These are phyloP conservation scores for Fusarium hostae DNA, from an alignment of 2,329 filamentous ascomycete species.

Conservation along the genomic window DNA sequence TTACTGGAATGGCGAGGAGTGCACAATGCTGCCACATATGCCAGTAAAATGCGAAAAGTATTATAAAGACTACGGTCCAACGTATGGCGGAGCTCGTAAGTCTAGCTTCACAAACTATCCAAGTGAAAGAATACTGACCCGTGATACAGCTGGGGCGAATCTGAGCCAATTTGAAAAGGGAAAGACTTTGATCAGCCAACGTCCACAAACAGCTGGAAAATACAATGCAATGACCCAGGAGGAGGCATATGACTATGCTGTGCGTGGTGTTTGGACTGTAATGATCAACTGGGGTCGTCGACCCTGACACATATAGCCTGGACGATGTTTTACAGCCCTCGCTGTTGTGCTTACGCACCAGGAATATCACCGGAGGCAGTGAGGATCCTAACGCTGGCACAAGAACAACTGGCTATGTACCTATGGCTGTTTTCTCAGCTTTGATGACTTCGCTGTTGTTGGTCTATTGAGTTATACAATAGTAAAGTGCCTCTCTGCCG, in stretches of 20 bases:
- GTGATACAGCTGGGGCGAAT: background rate
- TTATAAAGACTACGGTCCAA: background rate
- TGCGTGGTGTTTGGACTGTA: conserved; percentile 22
- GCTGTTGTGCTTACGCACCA: conserved; percentile 17
- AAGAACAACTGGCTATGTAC: background rate
- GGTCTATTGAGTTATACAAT: background rate
- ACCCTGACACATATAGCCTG: background rate
- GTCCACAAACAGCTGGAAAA: background rate
- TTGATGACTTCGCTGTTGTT: background rate
- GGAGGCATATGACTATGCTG: conserved; percentile 17
- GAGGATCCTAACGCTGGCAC: conserved; percentile 10
- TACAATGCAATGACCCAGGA: conserved; percentile 3
- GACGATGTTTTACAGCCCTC: conserved; percentile 11
- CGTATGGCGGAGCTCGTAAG: background rate
- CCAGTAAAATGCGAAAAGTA: conserved; percentile 9
- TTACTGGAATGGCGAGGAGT: background rate
- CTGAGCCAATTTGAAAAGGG: conserved; percentile 12
- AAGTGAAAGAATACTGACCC: background rate
- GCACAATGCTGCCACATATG: background rate
- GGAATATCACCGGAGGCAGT: conserved; percentile 18
- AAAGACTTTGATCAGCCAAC: conserved; percentile 1
- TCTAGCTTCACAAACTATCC: background rate
- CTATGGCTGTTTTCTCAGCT: background rate
- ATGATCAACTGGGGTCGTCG: conserved; percentile 21
- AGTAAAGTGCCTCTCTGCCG: background rate